Evolutionary conservation across 805 yeast genomes (phyloP).

Genomic region (Peterozyma xylosa): DNA sequence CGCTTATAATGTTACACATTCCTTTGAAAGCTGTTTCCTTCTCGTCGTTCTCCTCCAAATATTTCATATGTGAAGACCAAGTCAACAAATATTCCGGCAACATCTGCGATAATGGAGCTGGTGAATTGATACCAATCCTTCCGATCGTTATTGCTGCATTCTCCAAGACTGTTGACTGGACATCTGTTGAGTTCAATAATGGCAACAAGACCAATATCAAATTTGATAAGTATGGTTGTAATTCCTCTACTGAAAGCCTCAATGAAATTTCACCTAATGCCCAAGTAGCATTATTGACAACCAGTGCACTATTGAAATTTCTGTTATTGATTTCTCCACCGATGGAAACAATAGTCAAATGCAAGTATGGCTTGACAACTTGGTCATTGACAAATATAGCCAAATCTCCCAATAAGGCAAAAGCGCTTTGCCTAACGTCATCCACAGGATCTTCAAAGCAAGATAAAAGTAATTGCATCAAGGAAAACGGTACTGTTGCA

Average conservation of each 20-base stretch:
- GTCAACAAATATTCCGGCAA: slow-evolving; percentile 47
- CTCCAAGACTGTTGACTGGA: slow-evolving; percentile 63
- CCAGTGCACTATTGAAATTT: slow-evolving; percentile 45
- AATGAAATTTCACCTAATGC: slow-evolving; percentile 81
- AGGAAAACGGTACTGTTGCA: slow-evolving; percentile 14
- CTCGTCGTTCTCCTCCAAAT: slow-evolving; percentile 74
- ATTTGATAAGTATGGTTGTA: slow-evolving; percentile 46
- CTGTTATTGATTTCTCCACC: slow-evolving; percentile 59
- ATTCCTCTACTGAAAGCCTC: slow-evolving; percentile 36
- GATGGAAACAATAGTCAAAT: slow-evolving; percentile 54
- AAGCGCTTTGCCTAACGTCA: slow-evolving; percentile 92
- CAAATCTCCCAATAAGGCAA: slow-evolving; percentile 86
- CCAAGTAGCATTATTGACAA: slow-evolving; percentile 90
- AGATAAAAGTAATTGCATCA: slow-evolving; percentile 56
- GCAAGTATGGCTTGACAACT: slow-evolving; percentile 38
- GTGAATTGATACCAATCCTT: slow-evolving; percentile 61
- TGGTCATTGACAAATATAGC: slow-evolving; percentile 49
- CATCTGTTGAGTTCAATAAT: slow-evolving; percentile 45
- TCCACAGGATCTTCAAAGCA: slow-evolving; percentile 69
- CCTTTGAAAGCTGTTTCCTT: slow-evolving; percentile 86
- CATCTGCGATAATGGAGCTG: slow-evolving; percentile 52
- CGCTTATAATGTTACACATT: slow-evolving; percentile 58
- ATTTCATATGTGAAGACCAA: slow-evolving; percentile 69
- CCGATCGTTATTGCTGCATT: slow-evolving; percentile 90
- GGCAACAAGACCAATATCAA: slow-evolving; percentile 51